Conservation (phyloP, 805 yeast genomes). For the Saccharomyces paradoxus region DNA sequence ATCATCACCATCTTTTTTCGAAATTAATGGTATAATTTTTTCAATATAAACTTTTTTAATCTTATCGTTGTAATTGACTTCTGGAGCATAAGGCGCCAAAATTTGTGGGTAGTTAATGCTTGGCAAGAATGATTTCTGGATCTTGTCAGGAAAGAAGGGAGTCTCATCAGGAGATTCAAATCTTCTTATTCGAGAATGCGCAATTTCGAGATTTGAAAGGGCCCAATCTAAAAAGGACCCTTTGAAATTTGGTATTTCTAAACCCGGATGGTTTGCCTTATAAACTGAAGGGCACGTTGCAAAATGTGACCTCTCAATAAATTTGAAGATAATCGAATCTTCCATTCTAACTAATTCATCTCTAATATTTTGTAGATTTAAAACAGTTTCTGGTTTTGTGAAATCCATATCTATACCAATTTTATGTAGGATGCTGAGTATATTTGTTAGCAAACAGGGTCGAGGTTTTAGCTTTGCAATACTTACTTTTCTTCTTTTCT, state of each 20-base stretch:
- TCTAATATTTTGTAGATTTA: slow-evolving; percentile 75
- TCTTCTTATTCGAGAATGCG: slow-evolving; percentile 75
- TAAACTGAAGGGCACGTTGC: slow-evolving; percentile 69
- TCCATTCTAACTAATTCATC: slow-evolving; percentile 86
- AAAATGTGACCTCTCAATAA: slow-evolving; percentile 90
- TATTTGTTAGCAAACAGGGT: neutral
- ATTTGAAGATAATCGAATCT: slow-evolving; percentile 85
- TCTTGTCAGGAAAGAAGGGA: slow-evolving; percentile 71
- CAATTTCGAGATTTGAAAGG: slow-evolving; percentile 61
- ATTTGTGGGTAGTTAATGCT: slow-evolving; percentile 69
- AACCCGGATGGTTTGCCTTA: slow-evolving; percentile 38
- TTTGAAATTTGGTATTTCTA: slow-evolving; percentile 54
- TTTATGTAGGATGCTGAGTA: neutral
- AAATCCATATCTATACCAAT: slow-evolving; percentile 56
- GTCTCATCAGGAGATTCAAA: slow-evolving; percentile 91
- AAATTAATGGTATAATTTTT: slow-evolving; percentile 66
- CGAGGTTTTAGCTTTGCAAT: neutral
- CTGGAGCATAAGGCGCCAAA: slow-evolving; percentile 64
- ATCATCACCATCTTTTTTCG: slow-evolving; percentile 64
- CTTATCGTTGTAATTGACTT: slow-evolving; percentile 64
- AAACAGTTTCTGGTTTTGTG: slow-evolving; percentile 70
- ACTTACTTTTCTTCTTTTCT: neutral
- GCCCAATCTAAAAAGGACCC: slow-evolving; percentile 89
- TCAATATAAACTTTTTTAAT: slow-evolving; percentile 62
- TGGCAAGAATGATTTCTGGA: slow-evolving; percentile 68